A percentile compares a stretch with the other conserved stretches of the same genome.
Evolutionary conservation across 208 protist species (phyloP).

Genomic region (Herpetomonas muscarum): DNA sequence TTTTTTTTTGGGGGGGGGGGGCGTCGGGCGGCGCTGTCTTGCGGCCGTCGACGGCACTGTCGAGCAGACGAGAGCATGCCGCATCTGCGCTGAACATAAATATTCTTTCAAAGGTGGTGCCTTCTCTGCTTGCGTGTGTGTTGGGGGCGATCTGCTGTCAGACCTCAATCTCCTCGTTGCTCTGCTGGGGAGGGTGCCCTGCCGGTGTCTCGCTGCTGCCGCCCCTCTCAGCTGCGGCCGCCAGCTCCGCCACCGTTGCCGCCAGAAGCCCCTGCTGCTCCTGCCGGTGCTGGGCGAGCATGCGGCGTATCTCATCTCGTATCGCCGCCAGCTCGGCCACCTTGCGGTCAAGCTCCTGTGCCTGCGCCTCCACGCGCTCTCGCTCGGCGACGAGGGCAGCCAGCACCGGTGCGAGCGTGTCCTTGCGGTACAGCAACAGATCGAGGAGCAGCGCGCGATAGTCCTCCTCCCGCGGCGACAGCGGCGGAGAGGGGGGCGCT

Average conservation of each 20-base stretch:
- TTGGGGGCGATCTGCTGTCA: too few relatives aligned
- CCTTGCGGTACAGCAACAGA: constrained; percentile 67
- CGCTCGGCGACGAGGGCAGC: constrained; percentile 53
- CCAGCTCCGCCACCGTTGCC: background rate
- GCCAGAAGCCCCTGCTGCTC: constrained; percentile 14
- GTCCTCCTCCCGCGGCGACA: constrained; percentile 19
- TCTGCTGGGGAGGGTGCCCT: too few relatives aligned
- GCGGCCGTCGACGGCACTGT: too few relatives aligned
- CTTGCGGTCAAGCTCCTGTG: constrained; percentile 45
- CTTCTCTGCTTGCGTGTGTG: too few relatives aligned
- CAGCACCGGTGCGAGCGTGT: constrained; percentile 63
- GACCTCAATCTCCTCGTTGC: too few relatives aligned
- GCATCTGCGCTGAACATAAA: too few relatives aligned
- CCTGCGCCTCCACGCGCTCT: constrained; percentile 28
- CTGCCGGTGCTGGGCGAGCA: constrained; percentile 26
- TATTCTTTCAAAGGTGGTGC: too few relatives aligned
- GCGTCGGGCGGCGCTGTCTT: too few relatives aligned
- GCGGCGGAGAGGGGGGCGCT: background rate
- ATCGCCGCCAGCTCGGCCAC: constrained; percentile 50
- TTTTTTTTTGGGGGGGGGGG: too few relatives aligned
- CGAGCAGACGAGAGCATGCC: too few relatives aligned
- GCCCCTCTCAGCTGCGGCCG: too few relatives aligned
- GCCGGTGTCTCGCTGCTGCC: too few relatives aligned
- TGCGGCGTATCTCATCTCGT: constrained; percentile 60
- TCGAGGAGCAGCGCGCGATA: constrained; percentile 72